Evolutionary conservation across 1,284 basidiomycete species (phyloP).

Genomic region (Testicularia cyperi): DNA sequence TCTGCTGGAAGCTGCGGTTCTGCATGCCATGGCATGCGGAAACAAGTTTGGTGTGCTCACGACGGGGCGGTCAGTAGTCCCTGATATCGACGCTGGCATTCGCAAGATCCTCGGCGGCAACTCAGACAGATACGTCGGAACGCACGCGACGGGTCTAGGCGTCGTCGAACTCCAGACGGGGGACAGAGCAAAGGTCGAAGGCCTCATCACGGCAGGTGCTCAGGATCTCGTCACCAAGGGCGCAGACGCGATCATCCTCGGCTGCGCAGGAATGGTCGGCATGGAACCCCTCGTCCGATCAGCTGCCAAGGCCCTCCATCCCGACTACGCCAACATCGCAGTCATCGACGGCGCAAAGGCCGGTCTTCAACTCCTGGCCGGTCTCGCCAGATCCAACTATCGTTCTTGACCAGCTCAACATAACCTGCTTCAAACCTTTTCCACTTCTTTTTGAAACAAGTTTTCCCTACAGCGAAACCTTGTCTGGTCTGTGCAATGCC

Average conservation of each 20-base stretch:
- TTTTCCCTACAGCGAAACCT: too few relatives aligned
- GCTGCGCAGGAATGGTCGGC: slow-evolving; percentile 50
- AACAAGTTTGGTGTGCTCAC: slow-evolving; percentile 42
- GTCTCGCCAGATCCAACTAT: slow-evolving; percentile 68
- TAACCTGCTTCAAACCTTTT: too few relatives aligned
- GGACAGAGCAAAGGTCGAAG: slow-evolving; percentile 18
- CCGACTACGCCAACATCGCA: slow-evolving; percentile 46
- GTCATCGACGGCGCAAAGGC: slow-evolving; percentile 69
- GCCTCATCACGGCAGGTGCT: slow-evolving; percentile 9
- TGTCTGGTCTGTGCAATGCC: too few relatives aligned
- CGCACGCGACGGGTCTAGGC: slow-evolving; percentile 33
- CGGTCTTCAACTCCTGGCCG: slow-evolving; percentile 70
- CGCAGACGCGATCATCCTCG: slow-evolving; percentile 45
- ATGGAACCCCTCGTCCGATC: slow-evolving; percentile 33
- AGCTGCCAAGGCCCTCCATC: slow-evolving; percentile 6
- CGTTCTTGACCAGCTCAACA: not conserved
- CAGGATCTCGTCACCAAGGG: slow-evolving; percentile 20
- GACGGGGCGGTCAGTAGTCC: slow-evolving; percentile 28
- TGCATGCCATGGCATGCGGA: slow-evolving; percentile 12
- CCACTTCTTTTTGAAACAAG: too few relatives aligned
- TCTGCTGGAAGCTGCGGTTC: slow-evolving; percentile 37
- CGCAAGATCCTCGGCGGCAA: slow-evolving; percentile 27
- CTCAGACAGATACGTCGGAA: slow-evolving; percentile 35
- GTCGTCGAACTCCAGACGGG: slow-evolving; percentile 38
- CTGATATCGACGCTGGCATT: slow-evolving; percentile 41